Evolutionary conservation across 2,329 filamentous ascomycete species (phyloP), one percentile per base, ranked within the genome.

Genomic region (Ascosphaera pollenicola): DNA sequence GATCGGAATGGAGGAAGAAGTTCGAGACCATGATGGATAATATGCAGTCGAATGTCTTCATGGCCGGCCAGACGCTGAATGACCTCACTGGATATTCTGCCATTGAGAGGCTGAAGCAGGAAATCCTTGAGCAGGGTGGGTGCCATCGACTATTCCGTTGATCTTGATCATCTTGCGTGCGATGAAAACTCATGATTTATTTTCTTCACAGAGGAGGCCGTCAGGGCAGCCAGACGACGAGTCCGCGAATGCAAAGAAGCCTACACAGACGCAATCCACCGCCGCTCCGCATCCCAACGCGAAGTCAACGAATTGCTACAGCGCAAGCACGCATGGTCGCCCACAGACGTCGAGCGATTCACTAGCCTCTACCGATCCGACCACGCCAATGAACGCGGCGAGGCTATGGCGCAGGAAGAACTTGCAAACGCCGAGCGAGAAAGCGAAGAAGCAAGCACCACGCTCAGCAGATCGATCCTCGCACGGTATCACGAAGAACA

Each of bases 401-500:
- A 95, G 26, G 63, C 68, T 18, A 66, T 70, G 41, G 75, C 82
- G 2, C 76, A 81, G 47, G 73, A 79, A 42, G 66, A 69, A 11
- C 67, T 95, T 18, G 73, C 74, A 13, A 68, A 73, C 42, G 75
- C 82, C 2, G 89, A 98, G 61, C 69, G 70, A 35, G 73, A 81
- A 43, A 74, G 91, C 43, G 80, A 93, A 58, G 75, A 79, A 44
- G 70, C 84, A 1, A 71, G 75, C 40, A 71, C 75, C 39, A 70
- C 75, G 49, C 63, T 98, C 40, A 87, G 79, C 53, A 75, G 78
- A 44, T 75, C 77, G 38, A 94, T 95, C 49, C 64, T 94, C 39
- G 79, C 79, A 44, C 73, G 91, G 43, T 98, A 98, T 58, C 89
- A 98, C 57, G 89, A 98, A 61, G 89, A 98, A 63, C 89, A 98